These are phyloP conservation scores for Metschnikowia chrysomelidarum DNA, from an alignment of 805 yeast genomes.

Conservation along the genomic window DNA sequence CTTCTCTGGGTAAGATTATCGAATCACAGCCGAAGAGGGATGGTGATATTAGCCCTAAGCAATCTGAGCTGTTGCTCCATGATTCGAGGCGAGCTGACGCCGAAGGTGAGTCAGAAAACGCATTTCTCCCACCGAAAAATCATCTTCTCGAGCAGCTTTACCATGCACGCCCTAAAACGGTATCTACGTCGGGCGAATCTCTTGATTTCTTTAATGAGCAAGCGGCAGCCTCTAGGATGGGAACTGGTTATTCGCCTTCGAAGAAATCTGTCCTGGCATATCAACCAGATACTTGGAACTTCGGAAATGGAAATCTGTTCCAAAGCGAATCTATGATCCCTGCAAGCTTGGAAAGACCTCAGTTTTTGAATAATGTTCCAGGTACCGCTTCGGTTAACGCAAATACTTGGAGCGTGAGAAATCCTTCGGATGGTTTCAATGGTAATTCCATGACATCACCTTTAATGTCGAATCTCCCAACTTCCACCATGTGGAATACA, in stretches of 20 bases:
- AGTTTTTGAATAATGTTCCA: conserved; percentile 1
- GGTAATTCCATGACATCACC: conserved; percentile 4
- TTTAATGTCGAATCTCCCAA: conserved; percentile 6
- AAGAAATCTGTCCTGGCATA: conserved; percentile 8
- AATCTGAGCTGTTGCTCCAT: no score
- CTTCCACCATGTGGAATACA: conserved; percentile 10
- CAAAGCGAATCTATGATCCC: conserved; percentile 1
- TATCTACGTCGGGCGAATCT: conserved; percentile 13
- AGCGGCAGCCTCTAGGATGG: conserved; percentile 7
- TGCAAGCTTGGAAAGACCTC: conserved; percentile 6
- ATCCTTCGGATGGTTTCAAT: conserved; percentile 5
- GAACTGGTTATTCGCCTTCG: conserved; percentile 11
- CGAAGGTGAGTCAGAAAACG: conserved; percentile 1
- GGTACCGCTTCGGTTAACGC: conserved; percentile 3
- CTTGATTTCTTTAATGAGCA: conserved; percentile 6
- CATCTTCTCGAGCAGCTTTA: conserved; percentile 35
- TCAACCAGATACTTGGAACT: conserved; percentile 7
- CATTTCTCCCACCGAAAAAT: conserved; percentile 16
- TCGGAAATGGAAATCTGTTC: conserved; percentile 1
- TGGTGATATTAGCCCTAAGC: no score
- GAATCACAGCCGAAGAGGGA: no score
- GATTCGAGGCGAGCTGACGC: no score
- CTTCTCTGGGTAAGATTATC: no score
- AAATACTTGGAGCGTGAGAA: conserved; percentile 7
- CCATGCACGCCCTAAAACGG: conserved; percentile 30